These are phyloP conservation scores for Musa itinerans DNA, from an alignment of 176 grass and related monocot genomes.

Conservation along the genomic window DNA sequence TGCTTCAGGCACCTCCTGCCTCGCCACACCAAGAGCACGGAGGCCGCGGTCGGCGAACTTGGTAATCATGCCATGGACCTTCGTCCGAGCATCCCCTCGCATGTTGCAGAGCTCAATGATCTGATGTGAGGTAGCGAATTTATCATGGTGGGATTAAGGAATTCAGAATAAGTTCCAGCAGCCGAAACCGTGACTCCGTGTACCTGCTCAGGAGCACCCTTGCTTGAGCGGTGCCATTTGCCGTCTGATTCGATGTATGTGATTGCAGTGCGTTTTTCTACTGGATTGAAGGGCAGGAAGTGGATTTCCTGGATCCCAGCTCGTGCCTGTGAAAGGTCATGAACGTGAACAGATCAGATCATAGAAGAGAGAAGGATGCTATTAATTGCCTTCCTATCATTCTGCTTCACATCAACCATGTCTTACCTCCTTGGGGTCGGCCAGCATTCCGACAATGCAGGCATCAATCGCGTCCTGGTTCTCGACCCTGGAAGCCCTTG, in stretches of 20 bases:
- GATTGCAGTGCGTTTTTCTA: slow-evolving; percentile 87
- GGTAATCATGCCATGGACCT: slow-evolving; percentile 50
- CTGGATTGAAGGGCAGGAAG: slow-evolving; percentile 86
- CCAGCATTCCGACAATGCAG: slow-evolving; percentile 82
- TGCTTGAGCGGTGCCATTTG: slow-evolving; percentile 86
- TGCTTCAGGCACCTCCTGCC: slow-evolving; percentile 63
- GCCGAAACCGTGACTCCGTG: background rate
- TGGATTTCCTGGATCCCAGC: slow-evolving; percentile 73
- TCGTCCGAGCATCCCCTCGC: slow-evolving; percentile 41
- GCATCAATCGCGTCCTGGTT: slow-evolving; percentile 97
- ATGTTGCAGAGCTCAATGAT: slow-evolving; percentile 91
- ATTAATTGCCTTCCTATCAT: too few species aligned
- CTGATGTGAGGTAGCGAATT: background rate
- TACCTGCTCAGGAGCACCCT: slow-evolving; percentile 73
- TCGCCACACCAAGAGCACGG: slow-evolving; percentile 62
- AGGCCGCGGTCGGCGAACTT: slow-evolving; percentile 69
- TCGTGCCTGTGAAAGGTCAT: slow-evolving; percentile 30
- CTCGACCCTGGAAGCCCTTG: slow-evolving; percentile 72
- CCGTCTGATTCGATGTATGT: slow-evolving; percentile 70
- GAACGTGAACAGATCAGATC: background rate
- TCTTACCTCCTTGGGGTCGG: slow-evolving; percentile 54
- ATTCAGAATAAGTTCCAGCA: background rate
- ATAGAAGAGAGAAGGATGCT: too few species aligned
- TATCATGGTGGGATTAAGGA: background rate
- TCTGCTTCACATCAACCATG: too few species aligned